Conservation (phyloP, 345 rosid species). For the Toxicodendron radicans region DNA sequence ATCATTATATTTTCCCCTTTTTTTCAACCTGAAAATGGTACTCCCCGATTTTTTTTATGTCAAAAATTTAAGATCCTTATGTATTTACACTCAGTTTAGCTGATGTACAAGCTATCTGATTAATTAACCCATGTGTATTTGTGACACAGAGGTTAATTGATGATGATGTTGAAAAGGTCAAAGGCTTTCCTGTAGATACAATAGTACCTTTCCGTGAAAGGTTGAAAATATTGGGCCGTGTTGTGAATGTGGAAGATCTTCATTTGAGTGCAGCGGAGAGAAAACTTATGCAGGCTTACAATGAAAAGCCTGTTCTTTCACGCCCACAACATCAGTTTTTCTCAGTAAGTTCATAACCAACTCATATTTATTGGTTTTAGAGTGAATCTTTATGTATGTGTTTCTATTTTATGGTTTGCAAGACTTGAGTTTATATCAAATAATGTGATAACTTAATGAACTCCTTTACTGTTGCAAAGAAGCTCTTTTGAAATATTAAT, state of each 20-base stretch:
- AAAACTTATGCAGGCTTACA: constrained; percentile 94
- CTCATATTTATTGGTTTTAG: neutral
- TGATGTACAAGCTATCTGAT: constrained; percentile 12
- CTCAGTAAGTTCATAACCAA: constrained; percentile 40
- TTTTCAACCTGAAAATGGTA: neutral
- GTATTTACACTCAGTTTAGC: neutral
- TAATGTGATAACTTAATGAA: no score
- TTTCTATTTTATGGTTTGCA: no score
- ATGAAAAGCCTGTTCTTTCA: constrained; percentile 97
- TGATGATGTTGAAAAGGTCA: constrained; percentile 90
- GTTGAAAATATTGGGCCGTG: constrained; percentile 91
- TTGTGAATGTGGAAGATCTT: constrained; percentile 88
- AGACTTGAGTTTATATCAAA: no score
- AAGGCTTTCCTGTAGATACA: constrained; percentile 80
- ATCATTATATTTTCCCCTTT: neutral
- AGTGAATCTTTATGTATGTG: neutral
- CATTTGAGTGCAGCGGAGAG: constrained; percentile 86
- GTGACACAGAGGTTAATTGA: constrained; percentile 66
- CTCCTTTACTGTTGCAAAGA: neutral
- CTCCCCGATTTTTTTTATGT: neutral
- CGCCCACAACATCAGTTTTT: constrained; percentile 94
- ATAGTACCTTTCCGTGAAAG: constrained; percentile 79
- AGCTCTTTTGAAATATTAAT: neutral
- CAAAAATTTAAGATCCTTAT: constrained; percentile 4
- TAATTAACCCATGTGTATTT: neutral